Evolutionary conservation across 352 stramenopile genomes (phyloP), one percentile per base, ranked within the genome.

Genomic region (Globisporangium megalacanthum): DNA sequence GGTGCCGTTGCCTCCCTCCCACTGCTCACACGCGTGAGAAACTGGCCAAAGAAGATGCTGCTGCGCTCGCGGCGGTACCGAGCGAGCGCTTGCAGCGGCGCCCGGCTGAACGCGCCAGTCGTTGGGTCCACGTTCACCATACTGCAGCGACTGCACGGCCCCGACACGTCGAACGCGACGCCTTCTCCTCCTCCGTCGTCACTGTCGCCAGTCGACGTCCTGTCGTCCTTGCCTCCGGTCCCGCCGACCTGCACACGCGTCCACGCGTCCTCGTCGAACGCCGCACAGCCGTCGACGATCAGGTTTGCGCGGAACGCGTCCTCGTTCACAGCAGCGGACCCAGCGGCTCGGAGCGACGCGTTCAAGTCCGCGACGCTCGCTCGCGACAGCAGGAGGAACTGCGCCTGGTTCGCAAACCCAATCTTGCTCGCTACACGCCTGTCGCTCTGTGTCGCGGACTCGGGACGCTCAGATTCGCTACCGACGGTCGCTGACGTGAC

Each of bases 41-140:
- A 94, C 56, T 94, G 83, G 13, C 85, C 83, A 57, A 96, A 95
- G 66, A 91, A 83, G 53, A 95, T 92, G 56, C 71, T 77, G 53
- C 70, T 86, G 52, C 72, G 75, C 54, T 93, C 66, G 25, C 85
- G 75, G 2, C 83, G 76, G 67, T 89, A 94, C 54, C 60, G 75
- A 19, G 83, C 84, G 6, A 96, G 77, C 35, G 82, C 71, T 55
- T 89, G 80, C 45, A 96, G 72, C 19, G 76, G 81, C 56, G 69
- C 72, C 15, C 70, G 61, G 45, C 68, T 52, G 57, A 83, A 88
- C 17, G 68, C 63, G 8, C 82, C 80, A 6, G 79, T 92, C 47
- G 65, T 61, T 31, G 72, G 85, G 61, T 96, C 76, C 52, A 96
- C 73, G 54, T 95, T 94, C 63, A 94, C 82, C 70, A 92, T 87